A percentile compares a stretch with the other conserved stretches of the same genome.
Evolutionary conservation across 257 asterid species (phyloP).

Genomic region (Solanum chilense): DNA sequence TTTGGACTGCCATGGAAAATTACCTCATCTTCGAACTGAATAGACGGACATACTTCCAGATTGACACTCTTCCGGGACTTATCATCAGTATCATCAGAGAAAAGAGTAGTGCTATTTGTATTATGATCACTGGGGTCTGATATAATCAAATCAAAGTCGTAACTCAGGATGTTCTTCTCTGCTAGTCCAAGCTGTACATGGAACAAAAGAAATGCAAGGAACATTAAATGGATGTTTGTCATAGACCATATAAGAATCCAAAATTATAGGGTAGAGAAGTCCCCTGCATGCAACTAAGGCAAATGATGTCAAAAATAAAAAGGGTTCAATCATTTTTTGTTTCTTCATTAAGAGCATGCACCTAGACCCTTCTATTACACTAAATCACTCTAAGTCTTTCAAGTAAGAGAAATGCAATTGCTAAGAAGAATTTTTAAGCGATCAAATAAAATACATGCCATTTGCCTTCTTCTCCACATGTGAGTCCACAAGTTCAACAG

Average conservation of each 20-base stretch:
- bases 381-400: neutral
- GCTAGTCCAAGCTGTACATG: constrained; percentile 88
- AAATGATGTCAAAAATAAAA: neutral
- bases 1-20: neutral
- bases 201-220: neutral
- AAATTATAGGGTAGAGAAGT: neutral
- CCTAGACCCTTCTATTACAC: neutral
- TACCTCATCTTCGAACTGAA: constrained; percentile 69
- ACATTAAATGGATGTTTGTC: neutral
- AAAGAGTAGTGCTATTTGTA: constrained; percentile 88
- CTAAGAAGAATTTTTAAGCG: neutral
- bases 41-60: constrained; percentile 47
- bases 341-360: neutral
- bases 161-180: constrained; percentile 81
- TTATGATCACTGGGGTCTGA: constrained; percentile 95
- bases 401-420: neutral
- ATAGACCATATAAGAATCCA: neutral
- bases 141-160: constrained; percentile 69
- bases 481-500: constrained; percentile 98
- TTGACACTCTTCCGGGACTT: constrained; percentile 47
- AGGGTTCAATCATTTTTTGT: neutral
- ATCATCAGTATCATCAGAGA: constrained; percentile 94
- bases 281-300: neutral
- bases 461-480: constrained; percentile 97
- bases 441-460: constrained; percentile 26